These are phyloP conservation scores for Talaromyces sp. DNA, from an alignment of 2,329 filamentous ascomycete species.

Conservation along the genomic window DNA sequence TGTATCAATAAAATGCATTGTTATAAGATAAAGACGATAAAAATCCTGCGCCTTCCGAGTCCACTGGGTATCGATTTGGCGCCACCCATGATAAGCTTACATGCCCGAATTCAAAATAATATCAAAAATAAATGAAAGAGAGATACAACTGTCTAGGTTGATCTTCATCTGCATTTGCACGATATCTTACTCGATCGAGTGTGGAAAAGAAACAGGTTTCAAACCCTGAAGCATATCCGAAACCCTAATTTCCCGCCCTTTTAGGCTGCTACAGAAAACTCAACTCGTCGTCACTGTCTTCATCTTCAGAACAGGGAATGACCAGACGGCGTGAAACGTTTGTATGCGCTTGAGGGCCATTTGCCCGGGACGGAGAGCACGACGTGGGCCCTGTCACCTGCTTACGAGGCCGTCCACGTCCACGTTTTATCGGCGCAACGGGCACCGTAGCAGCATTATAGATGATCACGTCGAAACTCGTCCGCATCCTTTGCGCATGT, in stretches of 20 bases:
- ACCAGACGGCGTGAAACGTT: conserved; percentile 21
- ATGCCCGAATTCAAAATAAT: background rate
- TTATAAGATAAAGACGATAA: background rate
- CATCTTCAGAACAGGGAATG: conserved; percentile 27
- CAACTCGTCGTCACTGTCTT: conserved; percentile 38
- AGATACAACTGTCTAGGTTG: background rate
- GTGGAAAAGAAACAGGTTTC: background rate
- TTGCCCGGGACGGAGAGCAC: background rate
- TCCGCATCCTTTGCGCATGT: background rate
- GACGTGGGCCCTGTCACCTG: background rate
- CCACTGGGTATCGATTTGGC: conserved; percentile 11
- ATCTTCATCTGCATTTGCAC: background rate
- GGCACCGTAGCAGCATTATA: conserved; percentile 1
- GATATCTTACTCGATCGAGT: background rate
- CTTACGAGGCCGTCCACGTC: conserved; percentile 13
- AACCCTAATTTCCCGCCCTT: background rate
- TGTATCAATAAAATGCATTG: background rate
- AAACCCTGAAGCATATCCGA: background rate
- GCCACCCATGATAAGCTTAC: conserved; percentile 2
- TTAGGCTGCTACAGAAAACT: conserved; percentile 28
- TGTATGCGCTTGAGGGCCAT: background rate
- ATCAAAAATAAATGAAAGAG: background rate
- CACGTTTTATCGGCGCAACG: conserved; percentile 2
- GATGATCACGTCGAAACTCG: conserved; percentile 16
- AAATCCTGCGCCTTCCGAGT: background rate